Conservation (phyloP, 2,329 filamentous ascomycete genomes). For the Botrytis aclada region DNA sequence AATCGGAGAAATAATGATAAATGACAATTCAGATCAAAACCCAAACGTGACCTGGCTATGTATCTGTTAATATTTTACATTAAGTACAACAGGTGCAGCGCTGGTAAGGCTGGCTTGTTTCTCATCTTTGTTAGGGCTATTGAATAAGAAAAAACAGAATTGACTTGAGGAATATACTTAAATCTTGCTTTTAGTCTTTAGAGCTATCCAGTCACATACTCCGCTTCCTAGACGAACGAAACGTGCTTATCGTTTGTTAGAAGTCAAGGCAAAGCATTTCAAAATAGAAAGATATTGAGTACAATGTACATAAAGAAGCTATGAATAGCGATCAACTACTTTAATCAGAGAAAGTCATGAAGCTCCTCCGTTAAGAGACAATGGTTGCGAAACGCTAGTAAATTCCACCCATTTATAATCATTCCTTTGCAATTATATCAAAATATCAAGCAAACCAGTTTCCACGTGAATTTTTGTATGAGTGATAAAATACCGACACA, state of each 20-base stretch:
- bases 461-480: background rate
- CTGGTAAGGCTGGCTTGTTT: background rate
- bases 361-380: rapidly evolving
- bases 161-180: background rate
- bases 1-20: background rate
- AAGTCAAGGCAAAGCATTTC: background rate
- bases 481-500: background rate
- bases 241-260: background rate
- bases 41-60: background rate
- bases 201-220: background rate
- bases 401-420: background rate
- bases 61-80: no score
- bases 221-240: background rate
- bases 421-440: no score
- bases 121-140: background rate
- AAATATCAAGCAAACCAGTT: no score
- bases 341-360: background rate
- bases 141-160: no score
- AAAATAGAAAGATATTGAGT: background rate
- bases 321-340: background rate
- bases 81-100: background rate
- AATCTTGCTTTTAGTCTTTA: background rate
- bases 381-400: background rate
- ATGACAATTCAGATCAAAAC: background rate
- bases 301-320: background rate